Base-by-base conservation (phyloP, 2,329 filamentous ascomycete species). In the Epichloe amarillans region DNA sequence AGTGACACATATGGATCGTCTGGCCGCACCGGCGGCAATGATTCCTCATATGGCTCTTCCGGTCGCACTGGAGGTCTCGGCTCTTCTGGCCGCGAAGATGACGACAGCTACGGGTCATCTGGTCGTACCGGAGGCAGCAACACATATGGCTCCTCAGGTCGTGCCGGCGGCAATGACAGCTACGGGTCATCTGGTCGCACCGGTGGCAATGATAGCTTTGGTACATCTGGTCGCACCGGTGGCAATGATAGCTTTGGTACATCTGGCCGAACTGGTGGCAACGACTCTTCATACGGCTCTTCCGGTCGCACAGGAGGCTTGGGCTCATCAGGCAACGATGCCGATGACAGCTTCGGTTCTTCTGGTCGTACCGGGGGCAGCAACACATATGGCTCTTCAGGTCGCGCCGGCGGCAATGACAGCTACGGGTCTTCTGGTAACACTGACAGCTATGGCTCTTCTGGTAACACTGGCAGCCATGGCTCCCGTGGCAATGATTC, bases 361-460 rank as follows among this genome's bases (percentile, higher is more conserved):
- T 48, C 57, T 42, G 54, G 60, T 49, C 51, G 51, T 42, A 47
- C 47, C 7, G 58, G 41, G 2, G 35, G 39, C 17, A 30, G 14
- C 10, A 52, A 58, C 39, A 56, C 55, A 0, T 30, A 30, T 30
- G 30, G 30, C 30, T 30, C 30, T 30, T 30, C 30, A 30, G 30
- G 30, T 30, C 30, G 30, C 11, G 8, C 30, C 30, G 8, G 30
- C 30, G 30, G 10, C 30, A 30, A 30, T 30, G 30, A 30, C 3
- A 10, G 10, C 30, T 53, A 49, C 21, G 57, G 56, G 17, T 58
- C 56, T n/a, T 50, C 54, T 11, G 52, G 54, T 36, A 52, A 41
- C 50, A 51, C 42, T 35, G 53, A 58, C 54, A 57, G 48, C 44
- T 59, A 58, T 48, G 58, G 57, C 44, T 59, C 57, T 7, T 52